Base-by-base conservation (phyloP, 2,329 filamentous ascomycete species). In the Sordariomycetes sp. region DNA sequence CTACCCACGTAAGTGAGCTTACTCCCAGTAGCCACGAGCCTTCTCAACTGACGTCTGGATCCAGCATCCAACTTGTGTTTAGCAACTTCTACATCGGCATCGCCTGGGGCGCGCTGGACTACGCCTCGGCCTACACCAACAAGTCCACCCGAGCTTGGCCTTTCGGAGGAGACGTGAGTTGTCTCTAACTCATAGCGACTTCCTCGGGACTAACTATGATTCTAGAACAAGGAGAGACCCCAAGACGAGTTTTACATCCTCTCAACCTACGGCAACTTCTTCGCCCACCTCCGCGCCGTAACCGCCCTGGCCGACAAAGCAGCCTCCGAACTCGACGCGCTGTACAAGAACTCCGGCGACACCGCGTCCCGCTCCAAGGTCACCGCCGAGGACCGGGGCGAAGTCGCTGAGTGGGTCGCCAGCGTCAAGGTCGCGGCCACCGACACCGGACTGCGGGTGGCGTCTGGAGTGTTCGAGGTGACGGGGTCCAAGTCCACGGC, bases 201-300 rank as follows among this genome's bases (percentile, higher is more conserved):
- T 7, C 12, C 54, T 36, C 53, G 7, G 24, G 0, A 4, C 58
- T 64, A 55, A 63, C 56, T 7, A 53, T 0, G 0, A 10, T 1
- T 2, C n/a, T 12, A 74, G 70, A 73, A 73, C 65, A 86, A 85
- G 59, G 72, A 78, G 2, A 74, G 73, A 1, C 73, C 79, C 0
- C 77, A 76, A 0, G 82, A 86, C 3, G 83, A 86, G 58, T 85
- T 82, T 64, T 86, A 86, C 64, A 78, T 87, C 56, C 73, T 86
- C 17, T 76, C 79, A 52, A 77, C 79, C 3, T 86, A 87, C 61
- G 83, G 83, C 25, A 83, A 80, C 64, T 84, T 80, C 65, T 73
- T 80, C 45, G 82, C 83, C 1, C 80, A 85, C 63, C 72, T 86
- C 0, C 74, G 80, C 1, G 82, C 82, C 1, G 77, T 80, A 0